These are phyloP conservation scores for Patellaria atrata DNA, from an alignment of 495 filamentous ascomycete species.

Conservation along the genomic window DNA sequence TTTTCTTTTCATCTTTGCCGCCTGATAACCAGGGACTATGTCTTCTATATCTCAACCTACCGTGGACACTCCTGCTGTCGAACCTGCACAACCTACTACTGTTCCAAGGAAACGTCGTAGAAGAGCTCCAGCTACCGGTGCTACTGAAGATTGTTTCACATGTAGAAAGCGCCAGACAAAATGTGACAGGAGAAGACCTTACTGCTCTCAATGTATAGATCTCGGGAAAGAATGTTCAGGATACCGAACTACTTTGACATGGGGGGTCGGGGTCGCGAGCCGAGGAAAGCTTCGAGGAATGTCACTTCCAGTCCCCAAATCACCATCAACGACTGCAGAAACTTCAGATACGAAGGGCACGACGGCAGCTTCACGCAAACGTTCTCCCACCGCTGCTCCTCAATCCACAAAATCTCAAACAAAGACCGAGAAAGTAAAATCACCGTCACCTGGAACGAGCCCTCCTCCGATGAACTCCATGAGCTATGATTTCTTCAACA, in stretches of 20 bases:
- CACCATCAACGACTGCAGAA: constrained; percentile 31
- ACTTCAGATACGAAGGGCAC: constrained; percentile 10
- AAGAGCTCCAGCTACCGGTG: constrained; percentile 76
- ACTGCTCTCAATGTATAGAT: constrained; percentile 90
- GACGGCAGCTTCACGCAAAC: constrained; percentile 9
- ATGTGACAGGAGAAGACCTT: constrained; percentile 86
- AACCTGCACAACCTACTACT: constrained; percentile 4
- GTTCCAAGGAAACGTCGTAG: constrained; percentile 64
- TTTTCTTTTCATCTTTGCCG: neutral
- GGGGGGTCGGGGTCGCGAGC: constrained; percentile 94
- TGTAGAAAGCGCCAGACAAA: constrained; percentile 69
- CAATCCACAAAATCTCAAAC: neutral
- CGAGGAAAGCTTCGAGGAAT: constrained; percentile 87
- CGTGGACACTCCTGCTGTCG: constrained; percentile 2
- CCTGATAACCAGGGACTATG: neutral
- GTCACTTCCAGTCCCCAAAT: constrained; percentile 68
- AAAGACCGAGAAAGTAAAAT: no score
- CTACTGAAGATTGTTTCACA: constrained; percentile 90
- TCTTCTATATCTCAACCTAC: constrained; percentile 1
- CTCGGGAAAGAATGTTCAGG: constrained; percentile 86
- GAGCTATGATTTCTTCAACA: constrained; percentile 13
- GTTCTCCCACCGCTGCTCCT: neutral
- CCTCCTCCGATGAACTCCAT: constrained; percentile 11
- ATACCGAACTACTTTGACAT: constrained; percentile 94
- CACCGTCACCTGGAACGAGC: no score